Percentiles rank a stretch among this genome's conserved stretches.
Conservation (phyloP, 352 stramenopile species). For the Globisporangium rhizosaccharum region DNA sequence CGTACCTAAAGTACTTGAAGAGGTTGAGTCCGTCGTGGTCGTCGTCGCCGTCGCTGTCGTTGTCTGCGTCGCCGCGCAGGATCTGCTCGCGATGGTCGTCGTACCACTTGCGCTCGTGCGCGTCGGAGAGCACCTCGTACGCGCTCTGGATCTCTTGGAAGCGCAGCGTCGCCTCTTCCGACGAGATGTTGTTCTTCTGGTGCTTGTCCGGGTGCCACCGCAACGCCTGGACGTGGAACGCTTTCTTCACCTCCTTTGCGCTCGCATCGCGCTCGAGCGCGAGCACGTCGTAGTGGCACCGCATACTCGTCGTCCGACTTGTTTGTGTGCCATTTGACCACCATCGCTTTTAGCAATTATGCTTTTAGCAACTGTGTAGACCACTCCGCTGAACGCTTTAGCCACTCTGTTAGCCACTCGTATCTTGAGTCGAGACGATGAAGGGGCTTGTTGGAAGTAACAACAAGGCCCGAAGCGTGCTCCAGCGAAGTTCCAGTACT, state of each 20-base stretch:
- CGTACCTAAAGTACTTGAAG: slow-evolving; percentile 75
- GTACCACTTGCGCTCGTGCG: slow-evolving; percentile 86
- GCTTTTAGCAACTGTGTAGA: too few relatives aligned
- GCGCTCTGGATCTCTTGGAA: slow-evolving; percentile 86
- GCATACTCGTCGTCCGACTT: slow-evolving; percentile 25
- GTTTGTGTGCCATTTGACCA: too few relatives aligned
- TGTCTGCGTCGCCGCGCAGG: slow-evolving; percentile 55
- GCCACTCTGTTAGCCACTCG: too few relatives aligned
- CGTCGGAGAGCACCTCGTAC: slow-evolving; percentile 83
- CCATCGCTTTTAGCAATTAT: too few relatives aligned
- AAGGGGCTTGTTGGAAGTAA: too few relatives aligned
- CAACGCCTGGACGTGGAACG: slow-evolving; percentile 68
- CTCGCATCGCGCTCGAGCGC: slow-evolving; percentile 48
- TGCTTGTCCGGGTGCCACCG: slow-evolving; percentile 87
- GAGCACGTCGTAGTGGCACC: slow-evolving; percentile 84
- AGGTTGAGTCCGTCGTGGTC: slow-evolving; percentile 57
- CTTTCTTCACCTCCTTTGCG: slow-evolving; percentile 64
- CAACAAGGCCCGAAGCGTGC: too few relatives aligned
- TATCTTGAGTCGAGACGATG: too few relatives aligned
- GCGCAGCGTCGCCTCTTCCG: slow-evolving; percentile 66
- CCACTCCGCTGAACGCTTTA: too few relatives aligned
- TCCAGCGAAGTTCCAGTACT: too few relatives aligned
- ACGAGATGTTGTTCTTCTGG: slow-evolving; percentile 60
- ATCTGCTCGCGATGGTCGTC: slow-evolving; percentile 86
- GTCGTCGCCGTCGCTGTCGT: slow-evolving; percentile 21